Evolutionary conservation across 1,284 basidiomycete species (phyloP).

Genomic region (Schizophyllum commune): DNA sequence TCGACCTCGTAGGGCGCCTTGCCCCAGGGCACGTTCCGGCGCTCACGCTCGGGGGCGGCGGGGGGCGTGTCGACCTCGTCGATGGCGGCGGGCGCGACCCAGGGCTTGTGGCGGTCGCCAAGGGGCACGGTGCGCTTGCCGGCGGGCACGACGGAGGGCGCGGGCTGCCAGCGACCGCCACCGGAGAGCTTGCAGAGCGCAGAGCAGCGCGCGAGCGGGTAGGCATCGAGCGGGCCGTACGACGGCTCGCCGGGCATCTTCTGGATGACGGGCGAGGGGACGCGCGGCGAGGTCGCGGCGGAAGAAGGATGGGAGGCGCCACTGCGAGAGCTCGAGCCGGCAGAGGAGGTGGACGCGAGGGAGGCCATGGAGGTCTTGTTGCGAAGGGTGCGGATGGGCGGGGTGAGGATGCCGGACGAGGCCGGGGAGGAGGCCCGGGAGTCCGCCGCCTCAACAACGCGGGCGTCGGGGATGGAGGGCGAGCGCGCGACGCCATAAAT

Average conservation of each 20-base stretch:
- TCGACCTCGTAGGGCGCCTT: conserved; percentile 59
- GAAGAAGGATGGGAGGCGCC: conserved; percentile 17
- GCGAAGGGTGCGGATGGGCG: conserved; percentile 27
- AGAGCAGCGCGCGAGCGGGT: conserved; percentile 57
- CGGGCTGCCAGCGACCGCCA: conserved; percentile 70
- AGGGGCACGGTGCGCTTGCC: conserved; percentile 38
- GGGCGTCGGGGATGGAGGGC: conserved; percentile 2
- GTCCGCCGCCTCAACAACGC: conserved; percentile 22
- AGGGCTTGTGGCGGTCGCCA: background rate
- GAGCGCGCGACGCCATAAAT: conserved; percentile 46
- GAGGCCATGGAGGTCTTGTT: conserved; percentile 15
- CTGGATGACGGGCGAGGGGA: conserved; percentile 22
- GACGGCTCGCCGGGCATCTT: conserved; percentile 26
- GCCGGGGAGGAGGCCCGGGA: conserved; percentile 22
- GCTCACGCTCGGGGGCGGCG: background rate
- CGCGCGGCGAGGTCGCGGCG: conserved; percentile 13
- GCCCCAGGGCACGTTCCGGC: conserved; percentile 36
- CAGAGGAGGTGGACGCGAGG: conserved; percentile 26
- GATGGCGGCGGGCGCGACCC: background rate
- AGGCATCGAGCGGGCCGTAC: conserved; percentile 55
- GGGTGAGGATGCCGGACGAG: conserved; percentile 24
- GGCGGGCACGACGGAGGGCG: conserved; percentile 35
- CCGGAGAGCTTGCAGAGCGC: conserved; percentile 66
- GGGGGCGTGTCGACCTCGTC: background rate
- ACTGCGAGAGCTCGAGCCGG: conserved; percentile 19